Conservation (phyloP, 306 rosid species). For the Ormosia emarginata region DNA sequence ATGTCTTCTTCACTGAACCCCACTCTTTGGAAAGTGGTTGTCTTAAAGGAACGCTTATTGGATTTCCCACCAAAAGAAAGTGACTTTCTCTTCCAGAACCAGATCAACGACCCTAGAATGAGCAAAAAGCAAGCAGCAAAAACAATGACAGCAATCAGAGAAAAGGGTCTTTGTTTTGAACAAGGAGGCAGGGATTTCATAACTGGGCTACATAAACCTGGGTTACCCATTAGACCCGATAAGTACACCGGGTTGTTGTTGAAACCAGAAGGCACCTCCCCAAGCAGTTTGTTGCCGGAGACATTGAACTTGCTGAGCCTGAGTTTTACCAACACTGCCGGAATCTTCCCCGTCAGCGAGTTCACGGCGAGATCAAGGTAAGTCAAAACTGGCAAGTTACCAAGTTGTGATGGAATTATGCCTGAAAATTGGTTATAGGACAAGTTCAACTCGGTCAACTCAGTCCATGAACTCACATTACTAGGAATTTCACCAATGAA, state of each 20-base stretch:
- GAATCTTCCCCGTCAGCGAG: conserved; percentile 59
- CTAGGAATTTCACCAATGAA: conserved; percentile 57
- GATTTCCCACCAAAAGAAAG: conserved; percentile 23
- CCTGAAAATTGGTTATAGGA: conserved; percentile 56
- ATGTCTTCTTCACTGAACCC: conserved; percentile 64
- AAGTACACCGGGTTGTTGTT: conserved; percentile 26
- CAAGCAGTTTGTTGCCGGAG: conserved; percentile 54
- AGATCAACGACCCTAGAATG: conserved; percentile 40
- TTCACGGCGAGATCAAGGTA: conserved; percentile 73
- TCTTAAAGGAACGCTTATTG: conserved; percentile 25
- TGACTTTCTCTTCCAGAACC: conserved; percentile 39
- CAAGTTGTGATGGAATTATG: conserved; percentile 57
- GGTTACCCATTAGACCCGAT: conserved; percentile 55
- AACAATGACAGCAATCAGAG: conserved; percentile 29
- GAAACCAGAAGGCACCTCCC: conserved; percentile 63
- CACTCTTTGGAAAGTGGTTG: conserved; percentile 57
- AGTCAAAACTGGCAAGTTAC: conserved; percentile 46
- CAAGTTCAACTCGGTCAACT: conserved; percentile 56
- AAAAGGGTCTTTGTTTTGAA: conserved; percentile 35
- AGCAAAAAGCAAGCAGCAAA: conserved; percentile 27
- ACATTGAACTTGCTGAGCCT: conserved; percentile 57
- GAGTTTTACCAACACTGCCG: conserved; percentile 53
- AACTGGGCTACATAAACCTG: conserved; percentile 52
- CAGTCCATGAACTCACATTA: conserved; percentile 45
- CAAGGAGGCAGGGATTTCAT: conserved; percentile 48